Evolutionary conservation across 495 filamentous ascomycete genomes (phyloP), one percentile per base, ranked within the genome.

Genomic region (Diplogelasinospora grovesii): DNA sequence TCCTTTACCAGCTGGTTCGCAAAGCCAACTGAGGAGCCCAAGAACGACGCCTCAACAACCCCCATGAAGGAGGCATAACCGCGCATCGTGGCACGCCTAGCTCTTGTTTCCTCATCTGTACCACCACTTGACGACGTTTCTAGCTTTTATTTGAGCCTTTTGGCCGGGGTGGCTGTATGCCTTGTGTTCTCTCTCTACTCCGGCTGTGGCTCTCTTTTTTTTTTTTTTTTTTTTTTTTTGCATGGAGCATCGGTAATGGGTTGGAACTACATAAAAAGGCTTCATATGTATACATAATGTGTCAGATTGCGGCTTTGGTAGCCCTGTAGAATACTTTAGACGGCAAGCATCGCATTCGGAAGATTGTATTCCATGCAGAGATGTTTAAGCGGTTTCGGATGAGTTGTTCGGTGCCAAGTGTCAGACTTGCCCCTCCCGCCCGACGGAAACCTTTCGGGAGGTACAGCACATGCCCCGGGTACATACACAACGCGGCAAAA

Each of bases 1-100:
- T 69, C 64, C 36, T 70, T 78, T 36, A 54, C 56, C 5, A 60
- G 61, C 40, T 74, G 69, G 65, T 76, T 78, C 49, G 51, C 39
- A 2, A 38, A 39, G 22, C 16, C 41, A 7, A 9, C 34, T 5
- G 49, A 48, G 3, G 42, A 49, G n/a, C 5, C 36, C 5, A 26
- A 44, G 21, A 33, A 29, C 18, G 48, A 40, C 8, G 5, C 15
- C n/a, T 15, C 40, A n/a, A 33, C 24, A 28, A 20, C n/a, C 14
- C 16, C 46, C 29, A 37, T 49, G 9, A 41, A 41, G 18, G 53
- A 42, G 39, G 25, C 43, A n/a, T 41, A 44, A 15, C n/a, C 22
- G 11, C 29, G 10, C 25, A 3, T n/a, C n/a, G n/a, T n/a, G n/a
- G n/a, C n/a, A n/a, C n/a, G 18, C 13, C 29, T 16, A 4, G n/a